Evolutionary conservation across 805 yeast species (phyloP).

Genomic region (Schwanniomyces yamadae): DNA sequence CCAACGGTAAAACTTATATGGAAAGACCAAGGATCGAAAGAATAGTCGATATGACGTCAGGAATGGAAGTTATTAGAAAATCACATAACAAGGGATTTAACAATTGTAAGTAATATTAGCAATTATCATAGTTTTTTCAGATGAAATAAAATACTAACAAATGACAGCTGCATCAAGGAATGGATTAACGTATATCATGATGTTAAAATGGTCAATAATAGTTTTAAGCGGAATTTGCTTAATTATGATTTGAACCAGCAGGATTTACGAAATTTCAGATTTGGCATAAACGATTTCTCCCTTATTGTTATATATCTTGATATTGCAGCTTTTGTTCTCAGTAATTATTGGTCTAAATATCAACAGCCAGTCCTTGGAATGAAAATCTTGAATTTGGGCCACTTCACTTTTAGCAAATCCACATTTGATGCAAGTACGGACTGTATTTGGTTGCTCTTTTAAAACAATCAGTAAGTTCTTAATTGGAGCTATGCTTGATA

Average conservation of each 20-base stretch:
- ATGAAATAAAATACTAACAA: too few species aligned
- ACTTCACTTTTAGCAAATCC: constrained; percentile 20
- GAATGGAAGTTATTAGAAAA: constrained; percentile 19
- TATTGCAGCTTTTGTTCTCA: constrained; percentile 8
- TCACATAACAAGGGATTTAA: constrained; percentile 21
- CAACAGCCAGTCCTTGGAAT: constrained; percentile 16
- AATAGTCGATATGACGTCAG: constrained; percentile 14
- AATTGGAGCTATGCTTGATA: constrained; percentile 18
- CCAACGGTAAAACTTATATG: constrained; percentile 40
- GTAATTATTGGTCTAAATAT: constrained; percentile 17
- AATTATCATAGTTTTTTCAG: too few species aligned
- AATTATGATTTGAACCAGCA: too few species aligned
- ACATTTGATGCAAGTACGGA: constrained; percentile 34
- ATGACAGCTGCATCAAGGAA: too few species aligned
- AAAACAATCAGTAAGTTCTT: constrained; percentile 23
- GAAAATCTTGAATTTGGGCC: constrained; percentile 5
- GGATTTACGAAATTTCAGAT: too few species aligned
- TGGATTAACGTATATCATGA: too few species aligned
- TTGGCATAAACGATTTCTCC: constrained; percentile 1
- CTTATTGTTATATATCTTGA: constrained; percentile 7
- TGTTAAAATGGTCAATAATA: too few species aligned
- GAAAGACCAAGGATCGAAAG: constrained; percentile 22
- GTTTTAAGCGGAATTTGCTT: too few species aligned
- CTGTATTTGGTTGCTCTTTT: constrained; percentile 18
- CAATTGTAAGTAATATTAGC: constrained; percentile 46